Base-by-base conservation (phyloP, 176 grass and related monocot species). In the Guadua angustifolia region DNA sequence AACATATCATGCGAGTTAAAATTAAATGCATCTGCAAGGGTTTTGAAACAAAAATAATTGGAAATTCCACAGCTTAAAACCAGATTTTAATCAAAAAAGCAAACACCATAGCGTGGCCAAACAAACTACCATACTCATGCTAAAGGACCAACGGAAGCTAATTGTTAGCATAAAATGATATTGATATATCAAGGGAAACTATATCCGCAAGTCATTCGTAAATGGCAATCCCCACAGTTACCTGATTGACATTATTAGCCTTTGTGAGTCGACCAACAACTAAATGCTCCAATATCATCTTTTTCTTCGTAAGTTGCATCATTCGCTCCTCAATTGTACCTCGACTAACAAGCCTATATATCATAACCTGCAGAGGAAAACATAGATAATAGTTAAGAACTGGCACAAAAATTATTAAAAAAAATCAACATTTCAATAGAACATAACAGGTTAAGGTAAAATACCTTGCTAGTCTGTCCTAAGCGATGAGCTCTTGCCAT, bases 221-320 rank as follows among this genome's bases (percentile, higher is more conserved):
- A 73, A 61, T 49, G 66, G 11, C 11, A 87, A 17, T 35, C 26
- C 47, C 10, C 32, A 33, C 19, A 49, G 78, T 83, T 98, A 94
- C 97, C 93, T 99, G 97, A 85, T 98, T 98, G 60, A 99, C 93
- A 79, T 83, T 90, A 74, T 60, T 90, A 71, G 88, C 84, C 85
- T 99, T 94, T 15, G 97, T 99, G 71, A 96, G 93, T 82, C 88
- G 80, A 52, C 97, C 97, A 84, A 99, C 93, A 89, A 99, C 91
- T 82, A 99, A 89, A 89, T 99, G 93, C 75, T 99, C 97, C 74
- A 99, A 75, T 74, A 99, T 81, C 91, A 96, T 99, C 84, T 99
- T 99, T 85, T 99, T 99, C 84, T 96, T 96, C 47, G 97, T 96
- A 84, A 99, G 89, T 51, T 99, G 93, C 97, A 99, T 99, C 97